Base-by-base conservation (phyloP, 1,284 basidiomycete genomes). In the Xerocomus nothofagi region DNA sequence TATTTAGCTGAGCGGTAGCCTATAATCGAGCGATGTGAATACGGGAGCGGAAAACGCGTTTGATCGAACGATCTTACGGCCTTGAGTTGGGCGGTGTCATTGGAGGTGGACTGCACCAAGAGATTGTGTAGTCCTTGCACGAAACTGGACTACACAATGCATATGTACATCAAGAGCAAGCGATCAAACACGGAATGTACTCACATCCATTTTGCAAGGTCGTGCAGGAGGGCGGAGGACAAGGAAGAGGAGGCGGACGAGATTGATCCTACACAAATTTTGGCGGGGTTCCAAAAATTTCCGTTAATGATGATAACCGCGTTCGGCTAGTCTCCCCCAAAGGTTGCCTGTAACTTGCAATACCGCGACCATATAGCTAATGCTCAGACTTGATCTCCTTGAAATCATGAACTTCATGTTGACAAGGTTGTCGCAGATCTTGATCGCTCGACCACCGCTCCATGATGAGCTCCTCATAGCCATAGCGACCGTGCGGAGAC, bases 1-100 rank as follows among this genome's bases (percentile, higher is more conserved):
- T 85, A 72, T 95, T 96, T 50, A 99, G 79, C 61, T 86, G 82
- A 17, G 93, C 82, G 14, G 96, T 99, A 7, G 96, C 95, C 93
- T 97, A 60, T 14, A 32, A 32, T 45, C 14, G 27, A 27, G 14
- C 15, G 18, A 8, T n/a, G 36, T 55, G 47, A 53, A 54, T 51
- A n/a, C 17, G 49, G 33, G 30, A 15, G 27, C 42, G 46, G 53
- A 55, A 53, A 55, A 54, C 58, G 53, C 47, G 57, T 62, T 46
- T 41, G 67, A 62, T 57, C 52, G 44, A 57, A 47, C 39, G 56
- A 54, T 70, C 91, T 67, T 71, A 95, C 93, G 63, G 86, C 81
- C 77, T 96, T 95, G 69, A 97, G 82, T 63, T 86, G 77, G 54
- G 79, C 77, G 33, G 94, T 97, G 74, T 97, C 91, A 60, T 89